phyloP scores from a whole-genome alignment of 140 eudicot species.

The Anethum foeniculum region DNA sequence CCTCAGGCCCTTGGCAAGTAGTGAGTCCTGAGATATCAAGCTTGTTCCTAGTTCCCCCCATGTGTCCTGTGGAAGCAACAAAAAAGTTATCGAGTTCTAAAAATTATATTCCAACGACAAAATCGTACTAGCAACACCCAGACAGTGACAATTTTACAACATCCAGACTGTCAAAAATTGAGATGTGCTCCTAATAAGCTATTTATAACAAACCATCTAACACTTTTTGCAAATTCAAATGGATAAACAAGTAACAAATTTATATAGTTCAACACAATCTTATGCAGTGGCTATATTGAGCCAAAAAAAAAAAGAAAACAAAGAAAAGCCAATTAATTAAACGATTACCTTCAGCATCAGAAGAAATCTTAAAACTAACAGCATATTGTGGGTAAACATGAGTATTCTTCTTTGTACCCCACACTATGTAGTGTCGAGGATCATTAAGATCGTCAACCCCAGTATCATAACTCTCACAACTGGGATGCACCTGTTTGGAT shows the following conservation, averaged over 20 bases:
- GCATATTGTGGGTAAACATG: conserved; percentile 71
- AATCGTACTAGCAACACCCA: background rate
- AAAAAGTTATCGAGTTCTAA: background rate
- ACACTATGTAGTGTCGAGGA: conserved; percentile 59
- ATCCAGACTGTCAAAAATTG: background rate
- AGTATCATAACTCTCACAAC: conserved; percentile 58
- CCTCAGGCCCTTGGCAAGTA: conserved; percentile 20
- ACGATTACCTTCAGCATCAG: conserved; percentile 51
- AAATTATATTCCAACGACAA: background rate
- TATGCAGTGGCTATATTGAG: background rate
- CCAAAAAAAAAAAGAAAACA: background rate
- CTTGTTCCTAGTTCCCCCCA: conserved; percentile 16
- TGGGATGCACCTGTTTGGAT: conserved; percentile 58
- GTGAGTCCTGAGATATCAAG: conserved; percentile 21
- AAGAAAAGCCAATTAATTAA: background rate
- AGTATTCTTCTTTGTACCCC: conserved; percentile 72
- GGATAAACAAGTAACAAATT: background rate
- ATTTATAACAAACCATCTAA: background rate
- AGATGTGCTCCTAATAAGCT: background rate
- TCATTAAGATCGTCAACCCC: conserved; percentile 75
- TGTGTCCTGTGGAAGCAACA: conserved; percentile 16
- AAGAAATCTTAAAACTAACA: conserved; percentile 57
- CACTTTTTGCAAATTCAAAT: background rate
- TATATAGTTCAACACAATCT: background rate
- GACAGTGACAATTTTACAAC: background rate